Evolutionary conservation across 106 monocot genomes (phyloP).

Genomic region (Platanthera guangdongensis): DNA sequence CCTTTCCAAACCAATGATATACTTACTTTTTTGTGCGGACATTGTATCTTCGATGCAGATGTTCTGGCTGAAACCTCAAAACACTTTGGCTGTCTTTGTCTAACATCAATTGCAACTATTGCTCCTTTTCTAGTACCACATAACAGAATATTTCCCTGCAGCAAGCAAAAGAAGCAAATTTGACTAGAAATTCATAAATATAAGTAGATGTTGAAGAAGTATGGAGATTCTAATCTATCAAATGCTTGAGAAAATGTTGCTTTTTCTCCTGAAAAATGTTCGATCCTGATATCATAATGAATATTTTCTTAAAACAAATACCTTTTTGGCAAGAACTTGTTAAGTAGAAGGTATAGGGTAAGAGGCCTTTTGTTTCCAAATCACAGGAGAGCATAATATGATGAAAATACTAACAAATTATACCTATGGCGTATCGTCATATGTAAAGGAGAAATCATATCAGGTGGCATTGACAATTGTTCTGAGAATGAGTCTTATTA

Average conservation of each 20-base stretch:
- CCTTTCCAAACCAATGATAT: not conserved
- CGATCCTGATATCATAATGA: not conserved
- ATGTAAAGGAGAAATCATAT: too few species aligned
- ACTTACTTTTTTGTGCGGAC: conserved; percentile 1
- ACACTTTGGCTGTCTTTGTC: conserved; percentile 32
- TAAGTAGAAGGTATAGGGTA: not conserved
- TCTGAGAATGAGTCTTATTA: too few species aligned
- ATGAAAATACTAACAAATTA: not conserved
- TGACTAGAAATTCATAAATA: not conserved
- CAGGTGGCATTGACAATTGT: too few species aligned
- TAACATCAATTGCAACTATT: conserved; percentile 51
- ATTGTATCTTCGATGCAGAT: conserved; percentile 6
- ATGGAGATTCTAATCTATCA: conserved; percentile 2
- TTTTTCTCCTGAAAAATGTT: not conserved
- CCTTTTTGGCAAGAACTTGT: not conserved
- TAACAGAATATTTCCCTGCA: conserved; percentile 77
- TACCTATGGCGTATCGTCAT: too few species aligned
- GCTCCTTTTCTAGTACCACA: conserved; percentile 84
- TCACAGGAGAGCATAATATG: not conserved
- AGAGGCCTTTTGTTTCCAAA: not conserved
- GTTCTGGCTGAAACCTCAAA: conserved; percentile 13
- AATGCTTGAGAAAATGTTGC: not conserved
- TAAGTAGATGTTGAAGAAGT: not conserved
- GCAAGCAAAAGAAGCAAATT: conserved; percentile 5
- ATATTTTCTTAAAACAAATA: not conserved